Evolutionary conservation across 129 eudicot species (phyloP).

Genomic region (Flaveria linearis): DNA sequence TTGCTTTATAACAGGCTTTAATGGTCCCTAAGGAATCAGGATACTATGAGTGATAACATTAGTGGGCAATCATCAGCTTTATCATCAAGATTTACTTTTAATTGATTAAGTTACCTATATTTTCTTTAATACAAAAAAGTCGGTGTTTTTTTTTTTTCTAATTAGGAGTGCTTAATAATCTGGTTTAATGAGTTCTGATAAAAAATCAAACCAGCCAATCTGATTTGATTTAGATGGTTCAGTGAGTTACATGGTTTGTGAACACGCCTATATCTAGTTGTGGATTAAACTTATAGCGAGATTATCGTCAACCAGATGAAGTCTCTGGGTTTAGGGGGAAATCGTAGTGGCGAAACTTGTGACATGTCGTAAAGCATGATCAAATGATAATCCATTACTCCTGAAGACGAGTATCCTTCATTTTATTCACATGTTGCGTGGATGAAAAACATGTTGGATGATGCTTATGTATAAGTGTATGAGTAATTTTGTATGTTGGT

Average conservation of each 20-base stretch:
- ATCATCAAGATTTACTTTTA: constrained; percentile 33
- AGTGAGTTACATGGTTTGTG: neutral
- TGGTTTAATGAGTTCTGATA: too few species aligned
- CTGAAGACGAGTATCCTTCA: too few species aligned
- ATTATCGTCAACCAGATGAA: neutral
- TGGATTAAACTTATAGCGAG: constrained; percentile 20
- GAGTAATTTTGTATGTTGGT: too few species aligned
- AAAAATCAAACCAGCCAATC: too few species aligned
- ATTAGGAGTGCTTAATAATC: neutral
- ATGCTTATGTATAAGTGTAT: too few species aligned
- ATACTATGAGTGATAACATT: constrained; percentile 21
- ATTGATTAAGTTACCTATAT: neutral
- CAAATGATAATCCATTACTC: too few species aligned
- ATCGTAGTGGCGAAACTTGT: neutral
- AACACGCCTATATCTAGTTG: neutral
- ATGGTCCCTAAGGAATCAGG: constrained; percentile 22
- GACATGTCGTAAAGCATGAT: neutral
- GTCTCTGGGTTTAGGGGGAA: neutral
- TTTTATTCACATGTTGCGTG: too few species aligned
- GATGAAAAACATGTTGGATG: too few species aligned
- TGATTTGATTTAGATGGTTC: too few species aligned
- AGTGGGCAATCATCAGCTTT: constrained; percentile 21
- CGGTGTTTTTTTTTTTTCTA: neutral
- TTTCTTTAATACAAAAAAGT: neutral
- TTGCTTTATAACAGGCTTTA: constrained; percentile 21